phyloP scores from a whole-genome alignment of 768 basidiomycete genomes.

The Serpula lacrymans region DNA sequence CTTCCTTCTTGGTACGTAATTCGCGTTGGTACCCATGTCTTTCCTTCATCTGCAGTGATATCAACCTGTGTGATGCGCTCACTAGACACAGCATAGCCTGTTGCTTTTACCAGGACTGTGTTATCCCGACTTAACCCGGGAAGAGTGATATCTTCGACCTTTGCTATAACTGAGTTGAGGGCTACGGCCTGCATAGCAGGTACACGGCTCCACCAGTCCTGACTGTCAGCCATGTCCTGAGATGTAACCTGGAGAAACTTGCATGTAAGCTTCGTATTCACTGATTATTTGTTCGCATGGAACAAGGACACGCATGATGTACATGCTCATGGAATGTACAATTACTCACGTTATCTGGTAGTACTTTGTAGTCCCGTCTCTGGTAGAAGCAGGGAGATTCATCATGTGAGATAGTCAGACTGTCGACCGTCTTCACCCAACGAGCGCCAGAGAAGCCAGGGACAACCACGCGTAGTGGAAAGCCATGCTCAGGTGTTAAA shows the following conservation, averaged over 20 bases:
- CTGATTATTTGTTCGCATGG: no score
- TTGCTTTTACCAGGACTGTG: constrained; percentile 35
- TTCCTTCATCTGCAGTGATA: constrained; percentile 49
- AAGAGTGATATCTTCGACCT: constrained; percentile 6
- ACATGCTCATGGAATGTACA: no score
- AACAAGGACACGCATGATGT: no score
- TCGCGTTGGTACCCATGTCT: constrained; percentile 45
- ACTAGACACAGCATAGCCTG: constrained; percentile 55
- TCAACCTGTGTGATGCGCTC: constrained; percentile 50
- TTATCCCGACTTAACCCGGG: constrained; percentile 9
- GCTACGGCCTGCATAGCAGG: constrained; percentile 58
- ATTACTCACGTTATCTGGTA: constrained; percentile 45
- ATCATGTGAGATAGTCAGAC: constrained; percentile 43
- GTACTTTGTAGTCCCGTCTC: constrained; percentile 66
- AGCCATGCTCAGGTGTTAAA: constrained; percentile 59
- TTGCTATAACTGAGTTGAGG: constrained; percentile 59
- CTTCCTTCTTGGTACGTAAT: constrained; percentile 59
- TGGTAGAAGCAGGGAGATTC: constrained; percentile 73
- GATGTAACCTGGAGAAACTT: constrained; percentile 21
- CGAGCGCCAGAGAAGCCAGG: constrained; percentile 68
- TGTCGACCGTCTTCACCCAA: constrained; percentile 77
- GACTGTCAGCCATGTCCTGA: constrained; percentile 20
- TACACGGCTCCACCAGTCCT: constrained; percentile 47
- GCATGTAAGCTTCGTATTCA: no score
- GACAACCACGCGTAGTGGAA: constrained; percentile 62